Conservation (phyloP, 2,329 filamentous ascomycete species). For the Corinectria fuckeliana region DNA sequence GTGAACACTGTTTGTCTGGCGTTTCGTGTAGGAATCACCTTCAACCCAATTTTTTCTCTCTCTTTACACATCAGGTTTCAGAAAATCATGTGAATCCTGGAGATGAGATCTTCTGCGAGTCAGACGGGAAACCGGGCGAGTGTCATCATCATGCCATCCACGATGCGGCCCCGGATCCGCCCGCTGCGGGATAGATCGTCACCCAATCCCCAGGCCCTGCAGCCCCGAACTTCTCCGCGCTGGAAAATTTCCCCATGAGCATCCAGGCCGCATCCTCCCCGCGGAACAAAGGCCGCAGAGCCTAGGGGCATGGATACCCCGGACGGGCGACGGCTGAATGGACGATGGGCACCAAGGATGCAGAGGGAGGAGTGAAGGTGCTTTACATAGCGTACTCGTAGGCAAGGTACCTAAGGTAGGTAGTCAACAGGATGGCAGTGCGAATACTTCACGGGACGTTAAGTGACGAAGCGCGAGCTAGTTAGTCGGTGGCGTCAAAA, state of each 20-base stretch:
- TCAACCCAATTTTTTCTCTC: neutral
- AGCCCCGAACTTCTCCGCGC: conserved; percentile 3
- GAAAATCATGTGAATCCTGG: neutral
- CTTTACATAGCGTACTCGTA: too few species aligned
- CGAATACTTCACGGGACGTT: neutral
- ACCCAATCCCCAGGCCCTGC: conserved; percentile 1
- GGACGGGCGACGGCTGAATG: neutral
- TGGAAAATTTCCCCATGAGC: conserved; percentile 3
- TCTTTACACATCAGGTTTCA: neutral
- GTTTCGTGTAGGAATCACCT: neutral
- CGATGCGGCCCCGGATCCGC: conserved; percentile 6
- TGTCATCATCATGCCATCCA: neutral
- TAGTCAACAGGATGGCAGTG: too few species aligned
- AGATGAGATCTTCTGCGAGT: neutral
- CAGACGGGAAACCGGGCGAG: neutral
- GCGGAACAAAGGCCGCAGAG: neutral
- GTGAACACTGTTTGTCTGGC: neutral
- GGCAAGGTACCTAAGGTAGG: too few species aligned
- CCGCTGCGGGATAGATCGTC: neutral
- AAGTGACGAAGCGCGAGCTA: too few species aligned
- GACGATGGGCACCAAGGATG: neutral
- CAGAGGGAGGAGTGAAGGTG: neutral
- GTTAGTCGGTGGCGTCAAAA: too few species aligned
- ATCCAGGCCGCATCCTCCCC: neutral
- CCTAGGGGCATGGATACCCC: neutral